Percentiles rank a stretch among this genome's conserved stretches.
Evolutionary conservation across 2,329 filamentous ascomycete species (phyloP).

Genomic region (Grosmannia huntii): DNA sequence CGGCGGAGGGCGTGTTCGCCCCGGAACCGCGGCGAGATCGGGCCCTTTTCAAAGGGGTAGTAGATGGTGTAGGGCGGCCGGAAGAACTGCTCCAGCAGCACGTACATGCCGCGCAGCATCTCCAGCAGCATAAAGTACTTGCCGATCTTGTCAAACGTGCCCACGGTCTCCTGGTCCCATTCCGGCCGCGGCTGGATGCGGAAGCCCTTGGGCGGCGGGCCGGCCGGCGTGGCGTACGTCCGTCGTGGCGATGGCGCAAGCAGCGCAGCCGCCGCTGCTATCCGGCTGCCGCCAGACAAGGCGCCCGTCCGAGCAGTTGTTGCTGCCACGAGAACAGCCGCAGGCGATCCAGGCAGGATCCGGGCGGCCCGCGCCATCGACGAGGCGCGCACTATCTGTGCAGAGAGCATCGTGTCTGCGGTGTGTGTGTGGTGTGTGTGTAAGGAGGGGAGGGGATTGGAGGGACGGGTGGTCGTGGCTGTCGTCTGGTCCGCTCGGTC

Average conservation of each 20-base stretch:
- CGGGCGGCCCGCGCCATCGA: not conserved
- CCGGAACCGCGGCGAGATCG: constrained; percentile 94
- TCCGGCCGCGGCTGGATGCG: constrained; percentile 57
- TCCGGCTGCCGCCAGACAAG: not conserved
- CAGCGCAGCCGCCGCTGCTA: not conserved
- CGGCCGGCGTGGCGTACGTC: constrained; percentile 56
- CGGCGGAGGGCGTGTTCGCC: constrained; percentile 93
- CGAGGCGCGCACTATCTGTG: constrained; percentile 11
- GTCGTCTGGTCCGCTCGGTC: not conserved
- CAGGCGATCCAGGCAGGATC: not conserved
- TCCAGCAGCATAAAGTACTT: constrained; percentile 94
- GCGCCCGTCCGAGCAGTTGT: constrained; percentile 1
- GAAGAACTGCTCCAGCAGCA: constrained; percentile 96
- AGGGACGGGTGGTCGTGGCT: not conserved
- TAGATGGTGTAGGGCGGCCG: constrained; percentile 97
- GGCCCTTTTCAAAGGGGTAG: constrained; percentile 98
- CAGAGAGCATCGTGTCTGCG: constrained; percentile 10
- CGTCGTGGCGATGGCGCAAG: constrained; percentile 3
- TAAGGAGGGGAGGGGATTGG: not conserved
- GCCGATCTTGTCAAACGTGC: constrained; percentile 67
- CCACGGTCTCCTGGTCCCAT: constrained; percentile 74
- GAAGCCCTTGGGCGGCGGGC: constrained; percentile 70
- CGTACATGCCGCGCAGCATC: constrained; percentile 96
- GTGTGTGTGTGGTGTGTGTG: not conserved
- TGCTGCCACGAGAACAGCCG: not conserved